Evolutionary conservation across 2,329 filamentous ascomycete genomes (phyloP), one percentile per base, ranked within the genome.

Genomic region (Xylaria sp.): DNA sequence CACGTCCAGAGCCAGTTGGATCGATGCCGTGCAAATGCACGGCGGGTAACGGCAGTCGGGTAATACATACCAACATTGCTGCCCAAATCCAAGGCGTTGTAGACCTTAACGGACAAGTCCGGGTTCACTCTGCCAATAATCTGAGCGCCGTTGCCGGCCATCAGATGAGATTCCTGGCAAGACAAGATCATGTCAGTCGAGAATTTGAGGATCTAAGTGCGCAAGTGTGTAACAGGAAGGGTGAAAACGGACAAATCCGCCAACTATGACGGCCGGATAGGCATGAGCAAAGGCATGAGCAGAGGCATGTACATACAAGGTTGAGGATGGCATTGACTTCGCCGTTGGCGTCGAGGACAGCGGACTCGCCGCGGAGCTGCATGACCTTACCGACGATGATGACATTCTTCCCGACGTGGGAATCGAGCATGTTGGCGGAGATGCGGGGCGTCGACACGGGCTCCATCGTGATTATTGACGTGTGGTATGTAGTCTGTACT

Each of bases 381-480:
- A 89, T 88, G 56, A 98, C 94, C 76, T 92, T 94, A 76, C 96
- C 96, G 5, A 97, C 86, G 65, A 98, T 85, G 75, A 94, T 94
- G 71, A 98, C 92, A 71, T 92, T 92, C 73, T 89, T 87, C 73
- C 86, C 85, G 73, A 90, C 86, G 83, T 94, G 97, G 77, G 86
- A 86, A 78, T 94, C 89, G 67, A 98, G 91, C 82, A 95, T 92
- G 50, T 87, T 83, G 63, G 92, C 92, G 57, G 92, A 93, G 80
- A 98, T 89, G 80, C 96, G 94, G 37, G 96, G 95, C 58, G 94
- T 89, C 31, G 86, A 86, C 69, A 84, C 90, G 76, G 90, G 84
- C 78, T 94, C 87, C 92, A 95, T 95, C 72, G 67, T 83, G 70
- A 34, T 51, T 51, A 28, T 20, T 25, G 23, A 25, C 3, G 23